phyloP scores from a whole-genome alignment of 192 early-diverging fungal species.

The Umbelopsis sp. region DNA sequence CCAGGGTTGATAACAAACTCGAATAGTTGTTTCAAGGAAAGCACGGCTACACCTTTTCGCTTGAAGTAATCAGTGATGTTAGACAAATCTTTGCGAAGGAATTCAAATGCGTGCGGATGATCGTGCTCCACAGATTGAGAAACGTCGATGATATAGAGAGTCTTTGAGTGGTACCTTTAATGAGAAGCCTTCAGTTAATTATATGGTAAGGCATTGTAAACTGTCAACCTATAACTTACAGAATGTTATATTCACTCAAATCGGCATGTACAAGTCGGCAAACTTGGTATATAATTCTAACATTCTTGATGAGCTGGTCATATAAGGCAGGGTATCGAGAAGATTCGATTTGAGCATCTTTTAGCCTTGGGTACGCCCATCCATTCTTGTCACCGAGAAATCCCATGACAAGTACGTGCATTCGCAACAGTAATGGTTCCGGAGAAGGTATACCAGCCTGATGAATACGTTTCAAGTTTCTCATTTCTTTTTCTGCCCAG shows the following conservation, averaged over 20 bases:
- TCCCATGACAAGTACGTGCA: conserved; percentile 96
- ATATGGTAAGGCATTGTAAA: neutral
- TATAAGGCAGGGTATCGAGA: conserved; percentile 77
- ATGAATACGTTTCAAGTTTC: conserved; percentile 91
- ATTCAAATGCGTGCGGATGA: conserved; percentile 95
- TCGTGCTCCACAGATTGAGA: conserved; percentile 99
- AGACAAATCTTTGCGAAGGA: conserved; percentile 91
- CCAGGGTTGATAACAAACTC: conserved; percentile 76
- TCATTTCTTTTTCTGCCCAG: conserved; percentile 99
- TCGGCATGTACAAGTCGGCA: conserved; percentile 97
- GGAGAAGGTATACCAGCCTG: conserved; percentile 88
- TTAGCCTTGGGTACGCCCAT: conserved; percentile 93
- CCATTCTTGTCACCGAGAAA: conserved; percentile 91
- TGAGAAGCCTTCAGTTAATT: conserved; percentile 11
- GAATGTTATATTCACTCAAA: conserved; percentile 96
- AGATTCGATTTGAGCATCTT: conserved; percentile 85
- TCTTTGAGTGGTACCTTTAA: conserved; percentile 72
- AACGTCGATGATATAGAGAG: conserved; percentile 94
- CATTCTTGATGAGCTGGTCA: conserved; percentile 80
- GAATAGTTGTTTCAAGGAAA: conserved; percentile 85
- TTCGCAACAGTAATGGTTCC: conserved; percentile 79
- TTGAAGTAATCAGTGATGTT: conserved; percentile 95
- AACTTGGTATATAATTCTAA: conserved; percentile 90
- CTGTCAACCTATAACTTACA: conserved; percentile 50
- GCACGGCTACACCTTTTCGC: conserved; percentile 70